Conservation (phyloP, 176 grass and related monocot genomes). For the Saccharum spontaneum region DNA sequence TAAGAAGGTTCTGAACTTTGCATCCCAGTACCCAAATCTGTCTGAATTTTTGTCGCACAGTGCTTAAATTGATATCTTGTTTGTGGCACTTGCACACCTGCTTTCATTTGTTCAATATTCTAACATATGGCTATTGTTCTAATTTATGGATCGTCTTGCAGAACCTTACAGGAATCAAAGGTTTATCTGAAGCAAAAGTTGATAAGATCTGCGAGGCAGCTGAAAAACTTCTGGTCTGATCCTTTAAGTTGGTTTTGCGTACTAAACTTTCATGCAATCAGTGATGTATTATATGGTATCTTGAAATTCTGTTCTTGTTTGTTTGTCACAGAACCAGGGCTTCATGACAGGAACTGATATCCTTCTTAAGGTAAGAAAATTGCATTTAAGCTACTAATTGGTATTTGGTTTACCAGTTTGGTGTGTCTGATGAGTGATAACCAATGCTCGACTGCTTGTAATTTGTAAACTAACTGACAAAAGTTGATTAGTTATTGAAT, state of each 20-base stretch:
- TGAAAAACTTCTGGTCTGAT: slow-evolving; percentile 72
- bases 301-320: slow-evolving; percentile 35
- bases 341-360: slow-evolving; percentile 80
- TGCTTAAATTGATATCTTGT: background rate
- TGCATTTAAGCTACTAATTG: background rate
- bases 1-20: slow-evolving; percentile 61
- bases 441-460: background rate
- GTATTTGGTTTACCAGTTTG: slow-evolving; percentile 15
- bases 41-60: background rate
- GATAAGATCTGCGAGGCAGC: slow-evolving; percentile 85
- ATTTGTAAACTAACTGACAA: background rate
- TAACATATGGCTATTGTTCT: background rate
- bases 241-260: slow-evolving; percentile 28
- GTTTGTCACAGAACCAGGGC: slow-evolving; percentile 52
- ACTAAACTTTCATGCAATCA: background rate
- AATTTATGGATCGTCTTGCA: slow-evolving; percentile 13
- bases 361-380: slow-evolving; percentile 56
- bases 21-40: slow-evolving; percentile 12
- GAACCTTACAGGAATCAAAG: slow-evolving; percentile 92
- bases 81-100: background rate
- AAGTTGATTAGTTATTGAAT: background rate
- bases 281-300: slow-evolving; percentile 5
- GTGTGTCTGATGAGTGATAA: background rate
- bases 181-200: slow-evolving; percentile 83
- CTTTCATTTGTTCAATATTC: background rate